Conservation (phyloP, 192 early-diverging fungal species). For the Entomortierella lignicola region DNA sequence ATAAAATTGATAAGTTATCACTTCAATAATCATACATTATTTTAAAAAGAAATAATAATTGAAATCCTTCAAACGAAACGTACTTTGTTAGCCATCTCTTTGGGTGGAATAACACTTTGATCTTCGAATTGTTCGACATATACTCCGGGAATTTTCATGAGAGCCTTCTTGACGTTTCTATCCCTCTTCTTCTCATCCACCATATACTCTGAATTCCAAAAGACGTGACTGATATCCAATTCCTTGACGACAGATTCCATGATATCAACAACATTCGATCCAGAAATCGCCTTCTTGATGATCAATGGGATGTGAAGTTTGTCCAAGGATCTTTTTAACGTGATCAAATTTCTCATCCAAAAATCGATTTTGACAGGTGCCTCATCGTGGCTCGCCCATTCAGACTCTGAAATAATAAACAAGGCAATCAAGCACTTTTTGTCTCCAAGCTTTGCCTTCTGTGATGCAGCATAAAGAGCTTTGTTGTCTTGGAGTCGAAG, state of each 20-base stretch:
- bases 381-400: slow-evolving; percentile 64
- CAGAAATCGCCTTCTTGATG: slow-evolving; percentile 49
- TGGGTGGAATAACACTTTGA: slow-evolving; percentile 68
- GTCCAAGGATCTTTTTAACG: slow-evolving; percentile 47
- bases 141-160: slow-evolving; percentile 21
- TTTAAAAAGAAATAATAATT: neutral
- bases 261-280: slow-evolving; percentile 41
- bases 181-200: slow-evolving; percentile 63
- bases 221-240: slow-evolving; percentile 54
- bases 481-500: slow-evolving; percentile 60
- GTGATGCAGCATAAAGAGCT: slow-evolving; percentile 44
- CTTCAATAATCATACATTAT: neutral
- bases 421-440: slow-evolving; percentile 52
- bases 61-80: slow-evolving; percentile 1
- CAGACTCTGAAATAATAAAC: slow-evolving; percentile 65
- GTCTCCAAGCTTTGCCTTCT: slow-evolving; percentile 9
- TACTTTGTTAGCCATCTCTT: slow-evolving; percentile 61
- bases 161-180: slow-evolving; percentile 19
- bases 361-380: slow-evolving; percentile 67
- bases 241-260: slow-evolving; percentile 43
- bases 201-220: slow-evolving; percentile 69
- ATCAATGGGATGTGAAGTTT: slow-evolving; percentile 59
- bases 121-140: slow-evolving; percentile 57
- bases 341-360: slow-evolving; percentile 57
- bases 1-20: neutral